These are phyloP conservation scores for Lactarius evosmus DNA, from an alignment of 768 basidiomycete species.

Conservation along the genomic window DNA sequence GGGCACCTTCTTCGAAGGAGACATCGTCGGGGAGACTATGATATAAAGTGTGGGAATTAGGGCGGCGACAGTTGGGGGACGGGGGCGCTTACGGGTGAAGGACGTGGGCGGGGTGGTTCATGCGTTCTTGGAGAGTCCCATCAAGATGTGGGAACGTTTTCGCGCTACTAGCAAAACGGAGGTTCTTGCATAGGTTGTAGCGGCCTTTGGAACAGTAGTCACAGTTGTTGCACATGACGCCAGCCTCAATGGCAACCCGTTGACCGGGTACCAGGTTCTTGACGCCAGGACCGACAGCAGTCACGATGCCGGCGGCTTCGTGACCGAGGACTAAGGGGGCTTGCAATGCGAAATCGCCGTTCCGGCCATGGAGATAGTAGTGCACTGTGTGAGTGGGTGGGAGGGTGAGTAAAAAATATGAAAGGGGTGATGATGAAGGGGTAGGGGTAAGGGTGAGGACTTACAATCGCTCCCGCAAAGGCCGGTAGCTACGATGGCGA, in stretches of 20 bases:
- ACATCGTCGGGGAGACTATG: conserved; percentile 69
- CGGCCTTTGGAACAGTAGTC: conserved; percentile 66
- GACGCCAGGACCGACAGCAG: conserved; percentile 75
- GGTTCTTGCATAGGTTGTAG: conserved; percentile 89
- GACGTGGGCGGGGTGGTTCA: conserved; percentile 86
- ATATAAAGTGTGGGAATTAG: conserved; percentile 6
- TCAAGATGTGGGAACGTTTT: conserved; percentile 92
- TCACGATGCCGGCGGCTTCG: conserved; percentile 85
- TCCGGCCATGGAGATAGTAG: conserved; percentile 85
- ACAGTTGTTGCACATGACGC: conserved; percentile 81
- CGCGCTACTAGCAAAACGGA: conserved; percentile 89
- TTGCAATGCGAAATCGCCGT: conserved; percentile 87
- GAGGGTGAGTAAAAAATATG: background rate
- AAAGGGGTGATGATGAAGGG: background rate
- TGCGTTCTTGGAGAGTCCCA: conserved; percentile 81
- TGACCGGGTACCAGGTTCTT: conserved; percentile 66
- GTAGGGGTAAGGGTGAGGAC: conserved; percentile 30
- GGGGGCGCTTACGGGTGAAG: conserved; percentile 70
- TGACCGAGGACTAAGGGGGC: conserved; percentile 90
- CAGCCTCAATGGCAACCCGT: conserved; percentile 91
- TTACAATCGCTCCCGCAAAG: conserved; percentile 84
- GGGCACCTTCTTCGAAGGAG: conserved; percentile 76
- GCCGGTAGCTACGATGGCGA: conserved; percentile 78
- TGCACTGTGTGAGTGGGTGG: conserved; percentile 55
- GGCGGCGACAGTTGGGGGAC: conserved; percentile 7